A percentile compares a stretch with the other conserved stretches of the same genome.
Conservation (phyloP, 495 filamentous ascomycete species). For the Annulohypoxylon stygium region DNA sequence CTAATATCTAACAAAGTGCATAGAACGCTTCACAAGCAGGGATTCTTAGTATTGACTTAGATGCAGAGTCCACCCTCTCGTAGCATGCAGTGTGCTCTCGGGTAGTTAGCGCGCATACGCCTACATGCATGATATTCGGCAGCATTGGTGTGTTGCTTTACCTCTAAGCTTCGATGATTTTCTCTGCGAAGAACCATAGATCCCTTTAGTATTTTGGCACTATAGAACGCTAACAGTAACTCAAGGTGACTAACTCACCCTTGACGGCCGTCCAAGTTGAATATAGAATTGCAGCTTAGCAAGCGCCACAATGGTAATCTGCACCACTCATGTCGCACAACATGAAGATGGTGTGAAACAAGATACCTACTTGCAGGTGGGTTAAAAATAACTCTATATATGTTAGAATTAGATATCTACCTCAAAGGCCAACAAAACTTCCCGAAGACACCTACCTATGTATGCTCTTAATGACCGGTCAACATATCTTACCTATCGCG, state of each 20-base stretch:
- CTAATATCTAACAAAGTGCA: conserved; percentile 18
- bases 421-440: conserved; percentile 13
- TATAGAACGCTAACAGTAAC: not conserved
- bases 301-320: conserved; percentile 14
- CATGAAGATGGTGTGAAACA: conserved; percentile 31
- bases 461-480: conserved; percentile 13
- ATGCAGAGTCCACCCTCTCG: conserved; percentile 1
- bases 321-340: conserved; percentile 22
- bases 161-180: conserved; percentile 14
- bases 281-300: conserved; percentile 10
- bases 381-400: conserved; percentile 37
- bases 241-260: not conserved
- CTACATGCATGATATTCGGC: conserved; percentile 36
- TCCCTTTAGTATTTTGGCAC: conserved; percentile 3
- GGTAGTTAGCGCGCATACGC: conserved; percentile 16
- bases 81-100: not conserved
- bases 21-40: conserved; percentile 23
- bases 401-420: conserved; percentile 18
- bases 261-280: conserved; percentile 10
- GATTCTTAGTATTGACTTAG: not conserved
- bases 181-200: conserved; percentile 1
- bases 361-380: conserved; percentile 9
- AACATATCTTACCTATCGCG: conserved; percentile 24
- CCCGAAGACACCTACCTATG: conserved; percentile 3
- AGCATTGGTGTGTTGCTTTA: conserved; percentile 34